Evolutionary conservation across 768 basidiomycete species (phyloP).

Genomic region (Mycena metata): DNA sequence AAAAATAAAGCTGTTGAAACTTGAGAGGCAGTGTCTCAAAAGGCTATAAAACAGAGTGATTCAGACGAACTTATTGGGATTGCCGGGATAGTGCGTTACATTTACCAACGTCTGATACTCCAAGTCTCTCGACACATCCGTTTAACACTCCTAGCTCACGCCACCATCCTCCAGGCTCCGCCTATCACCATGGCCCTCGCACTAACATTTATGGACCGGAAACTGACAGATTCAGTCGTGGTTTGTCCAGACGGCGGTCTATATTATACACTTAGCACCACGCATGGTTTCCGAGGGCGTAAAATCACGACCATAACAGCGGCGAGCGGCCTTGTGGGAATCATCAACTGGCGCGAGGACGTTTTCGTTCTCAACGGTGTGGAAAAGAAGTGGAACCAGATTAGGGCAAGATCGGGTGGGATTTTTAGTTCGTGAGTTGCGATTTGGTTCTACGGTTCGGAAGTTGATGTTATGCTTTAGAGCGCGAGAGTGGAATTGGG

Average conservation of each 20-base stretch:
- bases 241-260: constrained; percentile 22
- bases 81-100: too few relatives aligned
- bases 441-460: too few relatives aligned
- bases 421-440: constrained; percentile 14
- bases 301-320: constrained; percentile 26
- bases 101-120: too few relatives aligned
- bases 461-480: not conserved
- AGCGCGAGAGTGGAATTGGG: constrained; percentile 18
- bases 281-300: not conserved
- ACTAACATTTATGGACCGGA: constrained; percentile 26
- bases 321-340: constrained; percentile 15
- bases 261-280: constrained; percentile 16
- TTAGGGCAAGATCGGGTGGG: constrained; percentile 4
- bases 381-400: not conserved
- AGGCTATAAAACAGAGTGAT: too few relatives aligned
- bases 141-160: too few relatives aligned
- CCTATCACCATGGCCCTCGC: constrained; percentile 12
- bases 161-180: too few relatives aligned
- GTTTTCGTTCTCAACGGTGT: constrained; percentile 22
- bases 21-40: too few relatives aligned
- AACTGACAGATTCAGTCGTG: not conserved
- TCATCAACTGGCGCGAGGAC: constrained; percentile 32
- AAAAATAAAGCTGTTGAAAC: too few relatives aligned
- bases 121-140: too few relatives aligned
- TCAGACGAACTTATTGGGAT: too few relatives aligned